Base-by-base conservation (phyloP, 2,329 filamentous ascomycete genomes). In the Hawksworthiomyces lignivorus region DNA sequence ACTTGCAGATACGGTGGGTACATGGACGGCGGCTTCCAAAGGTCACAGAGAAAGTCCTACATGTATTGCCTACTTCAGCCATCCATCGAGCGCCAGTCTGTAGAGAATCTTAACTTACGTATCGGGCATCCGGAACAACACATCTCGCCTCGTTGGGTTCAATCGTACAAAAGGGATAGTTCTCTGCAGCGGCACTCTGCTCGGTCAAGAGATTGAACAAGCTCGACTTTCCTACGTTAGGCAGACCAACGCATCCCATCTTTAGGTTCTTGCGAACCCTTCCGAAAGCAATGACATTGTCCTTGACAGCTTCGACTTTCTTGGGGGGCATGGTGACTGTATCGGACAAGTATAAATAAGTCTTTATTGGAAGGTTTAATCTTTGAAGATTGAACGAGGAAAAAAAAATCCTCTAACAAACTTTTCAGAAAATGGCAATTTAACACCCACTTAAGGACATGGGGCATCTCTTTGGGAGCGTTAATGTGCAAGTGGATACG, bases 121-220 rank as follows among this genome's bases (percentile, higher is more conserved):
- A 68, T 61, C 65, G 55, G 37, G 52, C 56, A 49, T 68, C 65
- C 2, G 65, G 65, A 38, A 68, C 65, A 42, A 62, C 56, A 56
- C 65, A 68, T 51, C 65, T 62, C 40, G 64, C 64, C 54, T 68
- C 64, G 19, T 68, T 67, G 29, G 65, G 65, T 56, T 68, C 65
- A 54, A 68, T 68, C 0, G 65, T 68, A 50, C 65, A 68, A 41
- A 68, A 68, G 0, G 65, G 64, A 45, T 67, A 67, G 48, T 67
- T 67, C 51, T 67, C 64, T 1, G 64, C 64, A 2, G 64, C 59
- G 27, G 62, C 64, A 51, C 60, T 66, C 56, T 68, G 64, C 53
- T 68, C 61, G 4, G 65, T 68, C 55, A 68, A 56, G 26, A 68
- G 59, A 32, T 68, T 68, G 54, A 68, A 68, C 46, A 68, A 48